Base-by-base conservation (phyloP, 371 early-diverging fungal species). In the Paraphysoderma sedebokerense region DNA sequence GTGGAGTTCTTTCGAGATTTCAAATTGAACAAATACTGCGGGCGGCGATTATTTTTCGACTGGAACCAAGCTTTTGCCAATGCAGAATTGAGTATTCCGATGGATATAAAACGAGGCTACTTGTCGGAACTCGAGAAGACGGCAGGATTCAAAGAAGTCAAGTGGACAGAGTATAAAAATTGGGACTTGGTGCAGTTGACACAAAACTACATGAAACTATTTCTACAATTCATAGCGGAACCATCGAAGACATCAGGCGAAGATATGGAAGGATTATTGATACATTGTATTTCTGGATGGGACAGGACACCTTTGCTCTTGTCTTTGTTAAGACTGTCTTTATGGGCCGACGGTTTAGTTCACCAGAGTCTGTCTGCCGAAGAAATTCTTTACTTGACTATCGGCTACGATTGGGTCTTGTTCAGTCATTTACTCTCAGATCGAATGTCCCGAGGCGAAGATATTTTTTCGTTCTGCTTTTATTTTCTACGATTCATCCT, bases 281-380 rank as follows among this genome's bases (percentile, higher is more conserved):
- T 48, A 12, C 49, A 48, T 35, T 48, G 49, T 27, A 48, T 48
- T n/a, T 44, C 45, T 3, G 49, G 49, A 23, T 48, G 49, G 49
- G 49, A 48, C 32, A 13, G 49, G 7, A 48, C 49, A 5, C 49
- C 49, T 3, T 15, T 31, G 17, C 41, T 48, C 32, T 19, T 48
- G 11, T 48, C 49, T 4, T 42, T 26, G 34, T 19, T 48, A 30
- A 26, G 49, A 5, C 27, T 48, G 19, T 48, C 46, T 33, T 6
- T 48, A 35, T 48, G 49, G 49, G 49, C 49, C 17, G 49, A 48
- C 31, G 49, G 49, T 5, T 17, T 40, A n/a, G 44, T 31, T 4
- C 49, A 48, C 22, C 24, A 24, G 2, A 39, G 40, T 33, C 44
- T 48, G 23, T 26, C 17, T 8, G 30, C 49, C 17, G 49, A n/a